Evolutionary conservation across 768 basidiomycete genomes (phyloP).

Genomic region (Pleurotus giganteus): DNA sequence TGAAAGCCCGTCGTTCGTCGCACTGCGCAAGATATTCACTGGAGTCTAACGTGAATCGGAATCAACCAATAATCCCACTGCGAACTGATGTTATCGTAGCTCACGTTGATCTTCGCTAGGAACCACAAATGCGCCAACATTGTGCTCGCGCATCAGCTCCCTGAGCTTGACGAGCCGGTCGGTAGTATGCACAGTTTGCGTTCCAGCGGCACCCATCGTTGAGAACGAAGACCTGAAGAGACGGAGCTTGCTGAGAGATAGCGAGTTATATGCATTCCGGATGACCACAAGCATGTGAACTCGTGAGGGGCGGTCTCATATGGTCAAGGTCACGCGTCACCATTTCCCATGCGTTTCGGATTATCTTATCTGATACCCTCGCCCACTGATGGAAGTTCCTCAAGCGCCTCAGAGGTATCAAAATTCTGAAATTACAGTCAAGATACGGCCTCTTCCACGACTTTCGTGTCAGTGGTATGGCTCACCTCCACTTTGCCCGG

Average conservation of each 20-base stretch:
- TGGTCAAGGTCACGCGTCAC: neutral
- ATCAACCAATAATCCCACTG: neutral
- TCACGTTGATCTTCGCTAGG: slow-evolving; percentile 92
- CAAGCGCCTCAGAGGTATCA: too few relatives aligned
- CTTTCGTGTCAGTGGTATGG: too few relatives aligned
- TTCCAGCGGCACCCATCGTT: slow-evolving; percentile 35
- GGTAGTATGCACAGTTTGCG: slow-evolving; percentile 58
- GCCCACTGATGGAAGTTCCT: too few relatives aligned
- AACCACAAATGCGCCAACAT: slow-evolving; percentile 73
- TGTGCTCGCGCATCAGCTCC: slow-evolving; percentile 58
- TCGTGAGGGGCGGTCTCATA: neutral
- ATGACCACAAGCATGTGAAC: slow-evolving; percentile 8
- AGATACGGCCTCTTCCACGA: too few relatives aligned
- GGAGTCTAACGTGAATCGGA: slow-evolving; percentile 54
- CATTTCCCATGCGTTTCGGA: too few relatives aligned
- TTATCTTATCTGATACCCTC: too few relatives aligned
- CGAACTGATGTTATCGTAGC: slow-evolving; percentile 26
- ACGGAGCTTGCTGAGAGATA: slow-evolving; percentile 7
- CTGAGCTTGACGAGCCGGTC: slow-evolving; percentile 62
- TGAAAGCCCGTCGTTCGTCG: slow-evolving; percentile 82
- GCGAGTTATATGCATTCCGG: slow-evolving; percentile 7
- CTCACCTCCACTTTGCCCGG: too few relatives aligned
- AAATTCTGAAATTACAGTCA: too few relatives aligned
- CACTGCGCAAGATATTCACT: slow-evolving; percentile 88
- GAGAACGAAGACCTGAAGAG: neutral